Evolutionary conservation across 169 alveolate genomes (phyloP), one percentile per base, ranked within the genome.

Genomic region (Cryptosporidium canis): DNA sequence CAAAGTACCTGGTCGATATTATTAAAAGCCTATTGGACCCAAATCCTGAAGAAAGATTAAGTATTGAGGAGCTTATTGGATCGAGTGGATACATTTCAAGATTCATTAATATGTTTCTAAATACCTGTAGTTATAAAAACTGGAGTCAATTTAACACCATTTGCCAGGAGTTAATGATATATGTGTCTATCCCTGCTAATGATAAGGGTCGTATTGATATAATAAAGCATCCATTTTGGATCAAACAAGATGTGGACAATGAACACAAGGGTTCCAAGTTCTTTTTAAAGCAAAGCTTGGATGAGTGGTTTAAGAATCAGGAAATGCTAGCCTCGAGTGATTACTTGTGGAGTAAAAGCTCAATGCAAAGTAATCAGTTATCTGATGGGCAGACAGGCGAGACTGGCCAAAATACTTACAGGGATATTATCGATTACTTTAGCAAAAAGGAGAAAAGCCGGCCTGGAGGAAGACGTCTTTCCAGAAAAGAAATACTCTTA

Each of bases 271-370:
- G 8, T 8, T 37, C 43, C 35, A 77, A 61, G 27, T 35, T 77
- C 37, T 41, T 58, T 43, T 39, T 55, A 14, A 77, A 77, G 37
- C 77, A 77, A 58, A 44, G 55, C 14, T 41, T 77, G n/a, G 72
- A 63, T 43, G 64, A 58, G 14, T 77, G 87, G 87, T 77, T 77
- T 61, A 77, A 77, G 58, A 35, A 9, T 77, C 51, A 77, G 14
- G 87, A 77, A 39, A 58, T 29, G 27, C 21, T 29, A 29, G 7
- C 35, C 11, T 35, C 7, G n/a, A 41, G 53, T 41, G 53, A 51
- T 37, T 70, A 27, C 16, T 47, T n/a, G 16, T 35, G 18, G 12
- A 70, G 67, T 14, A 70, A 70, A 29, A 27, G 84, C 11, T 47
- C 37, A n/a, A 31, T 70, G 18, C 21, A 14, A 12, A 41, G 11